Evolutionary conservation across 2,329 filamentous ascomycete genomes (phyloP), one percentile per base, ranked within the genome.

Genomic region (Verticillium tricorpus): DNA sequence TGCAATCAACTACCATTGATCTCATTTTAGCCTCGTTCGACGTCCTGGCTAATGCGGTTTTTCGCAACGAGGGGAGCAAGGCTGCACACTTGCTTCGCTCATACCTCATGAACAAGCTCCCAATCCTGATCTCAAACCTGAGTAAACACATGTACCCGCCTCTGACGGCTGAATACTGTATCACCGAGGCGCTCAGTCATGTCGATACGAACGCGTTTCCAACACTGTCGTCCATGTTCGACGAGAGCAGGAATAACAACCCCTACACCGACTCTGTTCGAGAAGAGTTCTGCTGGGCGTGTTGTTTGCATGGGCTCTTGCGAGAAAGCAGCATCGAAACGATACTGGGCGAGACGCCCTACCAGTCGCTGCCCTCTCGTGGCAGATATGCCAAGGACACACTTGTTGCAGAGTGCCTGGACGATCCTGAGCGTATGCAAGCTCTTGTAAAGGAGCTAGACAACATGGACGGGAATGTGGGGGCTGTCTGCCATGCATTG

Each of bases 1-100:
- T 90, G 52, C 90, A 94, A 73, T 83, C 85, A 14, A 87, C 92
- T 55, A 87, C 91, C 0, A 86, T 92, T 60, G 93, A 97, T 69
- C 81, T 98, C 2, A 90, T 98, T 52, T 84, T 94, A 11, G 92
- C 93, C 1, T 89, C 93, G 0, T 98, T 99, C 70, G 93, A 98
- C 69, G 84, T 96, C 5, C 80, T 99, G 17, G 91, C 93, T 39
- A 96, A 96, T 69, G 90, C 90, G 5, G 90, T 94, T 65, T 91
- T 95, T 67, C 86, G 82, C 6, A 83, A 81, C 54, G 83, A 86
- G 64, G 80, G 79, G 0, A 77, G 77, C 52, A 81, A 80, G 61
- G 79, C 82, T 6, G 90, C 91, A 61, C 89, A 93, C 62, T 77
- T 94, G 19, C 82, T 97, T 59, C 89, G 92, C 39, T 96, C 93